These are phyloP conservation scores for Raphanus sativus DNA, from an alignment of 345 rosid species.

Conservation along the genomic window DNA sequence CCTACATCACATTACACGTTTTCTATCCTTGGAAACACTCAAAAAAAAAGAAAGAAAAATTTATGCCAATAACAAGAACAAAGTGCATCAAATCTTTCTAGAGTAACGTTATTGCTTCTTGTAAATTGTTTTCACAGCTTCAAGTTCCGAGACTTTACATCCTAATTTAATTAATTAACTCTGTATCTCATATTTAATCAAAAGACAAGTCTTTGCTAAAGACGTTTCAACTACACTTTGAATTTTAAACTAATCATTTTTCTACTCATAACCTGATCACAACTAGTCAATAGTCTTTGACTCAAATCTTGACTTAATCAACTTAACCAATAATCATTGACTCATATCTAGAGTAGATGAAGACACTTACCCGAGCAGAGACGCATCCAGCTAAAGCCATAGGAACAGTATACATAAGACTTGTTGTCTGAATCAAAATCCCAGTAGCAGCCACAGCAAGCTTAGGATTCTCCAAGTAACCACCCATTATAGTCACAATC, in stretches of 20 bases:
- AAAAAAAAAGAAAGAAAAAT: neutral
- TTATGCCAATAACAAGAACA: neutral
- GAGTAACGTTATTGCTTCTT: neutral
- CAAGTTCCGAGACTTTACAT: neutral
- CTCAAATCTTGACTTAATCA: neutral
- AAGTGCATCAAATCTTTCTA: constrained; percentile 13
- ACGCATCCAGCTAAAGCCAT: constrained; percentile 98
- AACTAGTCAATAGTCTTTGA: constrained; percentile 6
- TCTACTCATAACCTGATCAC: constrained; percentile 14
- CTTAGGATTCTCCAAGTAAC: constrained; percentile 84
- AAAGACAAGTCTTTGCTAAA: neutral
- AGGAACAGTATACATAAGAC: constrained; percentile 99
- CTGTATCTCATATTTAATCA: constrained; percentile 5
- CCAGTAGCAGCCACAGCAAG: constrained; percentile 93
- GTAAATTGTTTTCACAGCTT: neutral
- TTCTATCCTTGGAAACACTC: constrained; percentile 7
- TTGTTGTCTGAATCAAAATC: constrained; percentile 89
- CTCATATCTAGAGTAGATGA: neutral
- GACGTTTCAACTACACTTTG: constrained; percentile 1
- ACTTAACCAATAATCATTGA: neutral
- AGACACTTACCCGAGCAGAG: constrained; percentile 80
- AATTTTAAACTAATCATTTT: neutral
- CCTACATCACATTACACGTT: constrained; percentile 26
- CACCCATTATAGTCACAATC: constrained; percentile 85
- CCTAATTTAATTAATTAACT: constrained; percentile 7